These are phyloP conservation scores for Pichia ethanolica DNA, from an alignment of 805 yeast genomes.

Conservation along the genomic window DNA sequence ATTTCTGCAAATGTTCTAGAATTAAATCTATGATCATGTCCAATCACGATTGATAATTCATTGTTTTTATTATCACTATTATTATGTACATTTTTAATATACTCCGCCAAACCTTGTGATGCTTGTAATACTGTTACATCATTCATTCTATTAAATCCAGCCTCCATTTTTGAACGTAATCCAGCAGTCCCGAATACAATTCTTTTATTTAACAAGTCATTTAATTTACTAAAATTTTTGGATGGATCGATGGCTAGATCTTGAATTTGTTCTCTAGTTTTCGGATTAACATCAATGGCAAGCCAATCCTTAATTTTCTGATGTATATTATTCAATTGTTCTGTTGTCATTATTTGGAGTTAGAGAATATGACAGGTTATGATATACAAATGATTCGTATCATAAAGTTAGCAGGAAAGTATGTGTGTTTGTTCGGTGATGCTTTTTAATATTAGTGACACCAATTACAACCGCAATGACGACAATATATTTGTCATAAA, in stretches of 20 bases:
- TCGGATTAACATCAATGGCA: slow-evolving; percentile 28
- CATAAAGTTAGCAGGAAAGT: no score
- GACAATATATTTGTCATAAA: no score
- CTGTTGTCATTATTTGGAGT: neutral
- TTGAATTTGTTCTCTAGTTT: slow-evolving; percentile 49
- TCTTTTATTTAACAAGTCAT: slow-evolving; percentile 45
- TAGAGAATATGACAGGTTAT: no score
- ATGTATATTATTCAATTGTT: neutral
- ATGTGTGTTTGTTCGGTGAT: no score
- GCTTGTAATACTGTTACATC: slow-evolving; percentile 85
- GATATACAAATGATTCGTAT: no score
- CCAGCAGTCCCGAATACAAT: slow-evolving; percentile 94
- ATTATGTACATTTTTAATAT: slow-evolving; percentile 24
- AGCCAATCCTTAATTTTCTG: slow-evolving; percentile 33
- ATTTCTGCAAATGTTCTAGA: slow-evolving; percentile 74
- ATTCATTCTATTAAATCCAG: slow-evolving; percentile 87
- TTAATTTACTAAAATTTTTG: slow-evolving; percentile 38
- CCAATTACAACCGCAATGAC: no score
- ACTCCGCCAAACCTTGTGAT: slow-evolving; percentile 68
- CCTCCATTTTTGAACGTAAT: slow-evolving; percentile 77
- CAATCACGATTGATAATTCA: slow-evolving; percentile 51
- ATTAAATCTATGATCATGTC: slow-evolving; percentile 86
- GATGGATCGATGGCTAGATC: slow-evolving; percentile 29
- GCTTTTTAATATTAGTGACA: no score
- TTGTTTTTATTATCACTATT: no score